Percentiles rank a stretch among this genome's conserved stretches.
These are phyloP conservation scores for Phytopythium vexans DNA, from an alignment of 352 stramenopile species.

Conservation along the genomic window DNA sequence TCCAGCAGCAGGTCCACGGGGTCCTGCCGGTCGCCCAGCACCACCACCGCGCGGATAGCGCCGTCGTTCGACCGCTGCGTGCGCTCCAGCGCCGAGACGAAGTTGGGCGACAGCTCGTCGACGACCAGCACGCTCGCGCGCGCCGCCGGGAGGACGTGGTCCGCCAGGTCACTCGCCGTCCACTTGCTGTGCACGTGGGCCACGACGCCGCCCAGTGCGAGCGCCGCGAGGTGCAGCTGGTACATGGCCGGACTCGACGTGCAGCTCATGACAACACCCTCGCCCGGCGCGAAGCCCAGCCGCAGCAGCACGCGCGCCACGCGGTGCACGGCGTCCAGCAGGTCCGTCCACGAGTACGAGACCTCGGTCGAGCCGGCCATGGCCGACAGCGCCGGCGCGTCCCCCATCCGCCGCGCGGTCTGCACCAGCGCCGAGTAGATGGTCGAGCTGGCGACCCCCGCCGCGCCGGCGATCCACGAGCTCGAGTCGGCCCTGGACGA, in stretches of 20 bases:
- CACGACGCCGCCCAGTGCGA: conserved; percentile 54
- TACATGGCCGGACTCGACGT: conserved; percentile 43
- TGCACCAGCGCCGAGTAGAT: no score
- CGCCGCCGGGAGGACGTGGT: conserved; percentile 49
- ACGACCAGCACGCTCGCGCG: conserved; percentile 58
- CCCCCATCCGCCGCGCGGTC: no score
- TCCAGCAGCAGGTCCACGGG: conserved; percentile 18
- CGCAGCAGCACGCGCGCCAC: conserved; percentile 48
- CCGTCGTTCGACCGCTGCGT: conserved; percentile 7
- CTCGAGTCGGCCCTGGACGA: no score
- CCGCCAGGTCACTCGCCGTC: conserved; percentile 41
- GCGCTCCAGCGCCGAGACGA: conserved; percentile 31
- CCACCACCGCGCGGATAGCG: conserved; percentile 39
- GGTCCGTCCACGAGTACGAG: neutral
- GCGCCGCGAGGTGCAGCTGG: conserved; percentile 54
- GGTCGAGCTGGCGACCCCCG: no score
- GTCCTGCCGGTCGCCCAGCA: conserved; percentile 28
- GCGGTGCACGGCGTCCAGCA: conserved; percentile 27
- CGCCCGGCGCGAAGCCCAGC: conserved; percentile 47
- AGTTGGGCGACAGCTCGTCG: conserved; percentile 46
- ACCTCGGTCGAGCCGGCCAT: no score
- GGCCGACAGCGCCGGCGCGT: no score
- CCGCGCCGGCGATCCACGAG: no score
- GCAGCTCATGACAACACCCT: conserved; percentile 56
- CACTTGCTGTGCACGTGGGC: conserved; percentile 55